phyloP scores from a whole-genome alignment of 2,329 filamentous ascomycete genomes.

The Curvularia hawaiiensis region DNA sequence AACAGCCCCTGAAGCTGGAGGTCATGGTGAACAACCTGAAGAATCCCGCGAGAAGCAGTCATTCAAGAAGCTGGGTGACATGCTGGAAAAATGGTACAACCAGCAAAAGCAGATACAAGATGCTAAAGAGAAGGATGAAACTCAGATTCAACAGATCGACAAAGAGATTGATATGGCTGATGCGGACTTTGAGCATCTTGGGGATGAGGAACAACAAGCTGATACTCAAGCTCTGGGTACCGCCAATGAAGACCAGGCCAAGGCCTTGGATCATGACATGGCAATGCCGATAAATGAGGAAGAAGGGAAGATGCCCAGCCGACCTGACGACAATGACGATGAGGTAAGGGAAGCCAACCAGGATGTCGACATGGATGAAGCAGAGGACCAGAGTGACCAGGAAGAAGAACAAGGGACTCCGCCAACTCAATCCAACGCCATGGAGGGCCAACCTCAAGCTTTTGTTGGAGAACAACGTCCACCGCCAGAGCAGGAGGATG shows the following conservation, averaged over 20 bases:
- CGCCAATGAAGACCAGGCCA: conserved; percentile 84
- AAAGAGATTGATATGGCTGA: conserved; percentile 73
- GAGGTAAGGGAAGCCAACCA: conserved; percentile 30
- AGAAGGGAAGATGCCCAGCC: conserved; percentile 40
- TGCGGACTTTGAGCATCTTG: conserved; percentile 91
- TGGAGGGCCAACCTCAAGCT: conserved; percentile 47
- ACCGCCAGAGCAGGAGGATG: conserved; percentile 39
- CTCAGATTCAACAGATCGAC: conserved; percentile 55
- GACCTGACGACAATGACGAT: conserved; percentile 43
- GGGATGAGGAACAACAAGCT: conserved; percentile 78
- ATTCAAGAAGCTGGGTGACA: conserved; percentile 94
- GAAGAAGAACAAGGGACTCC: conserved; percentile 34
- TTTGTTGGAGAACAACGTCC: conserved; percentile 53
- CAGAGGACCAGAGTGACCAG: conserved; percentile 29
- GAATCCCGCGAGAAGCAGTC: conserved; percentile 63
- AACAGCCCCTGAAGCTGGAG: conserved; percentile 43
- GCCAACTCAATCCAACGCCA: conserved; percentile 34
- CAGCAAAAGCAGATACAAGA: conserved; percentile 78
- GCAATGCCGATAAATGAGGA: conserved; percentile 72
- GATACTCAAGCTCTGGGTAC: conserved; percentile 92
- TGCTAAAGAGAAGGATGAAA: conserved; percentile 54
- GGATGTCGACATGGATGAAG: conserved; percentile 53
- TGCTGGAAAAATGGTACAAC: conserved; percentile 89
- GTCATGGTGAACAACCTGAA: conserved; percentile 47
- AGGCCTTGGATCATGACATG: conserved; percentile 85